Conservation (phyloP, 1,284 basidiomycete genomes). For the Microbotryum silenes-acaulis region DNA sequence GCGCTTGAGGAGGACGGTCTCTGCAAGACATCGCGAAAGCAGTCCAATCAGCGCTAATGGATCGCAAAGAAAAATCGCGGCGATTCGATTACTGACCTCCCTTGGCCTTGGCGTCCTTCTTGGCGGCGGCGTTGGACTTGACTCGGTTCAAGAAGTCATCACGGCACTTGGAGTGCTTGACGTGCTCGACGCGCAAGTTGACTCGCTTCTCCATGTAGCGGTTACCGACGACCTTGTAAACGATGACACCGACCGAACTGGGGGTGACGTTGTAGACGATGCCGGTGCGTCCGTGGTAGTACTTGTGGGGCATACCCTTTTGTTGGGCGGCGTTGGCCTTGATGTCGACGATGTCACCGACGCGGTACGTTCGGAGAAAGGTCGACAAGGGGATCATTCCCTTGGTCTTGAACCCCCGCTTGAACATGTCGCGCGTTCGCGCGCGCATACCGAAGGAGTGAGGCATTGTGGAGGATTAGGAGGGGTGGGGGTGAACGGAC, state of each 20-base stretch:
- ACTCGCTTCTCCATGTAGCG: conserved; percentile 99
- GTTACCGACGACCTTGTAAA: conserved; percentile 98
- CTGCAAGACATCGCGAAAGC: conserved; percentile 36
- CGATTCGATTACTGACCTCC: conserved; percentile 57
- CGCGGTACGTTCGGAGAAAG: conserved; percentile 83
- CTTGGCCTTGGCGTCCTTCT: conserved; percentile 75
- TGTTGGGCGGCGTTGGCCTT: conserved; percentile 98
- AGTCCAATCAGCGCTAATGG: background rate
- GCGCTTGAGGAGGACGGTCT: conserved; percentile 78
- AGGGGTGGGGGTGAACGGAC: conserved; percentile 7
- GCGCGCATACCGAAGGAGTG: conserved; percentile 96
- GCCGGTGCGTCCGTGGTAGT: conserved; percentile 63
- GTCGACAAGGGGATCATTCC: conserved; percentile 87
- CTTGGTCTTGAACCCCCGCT: conserved; percentile 74
- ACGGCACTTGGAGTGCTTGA: conserved; percentile 96
- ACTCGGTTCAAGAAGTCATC: conserved; percentile 97
- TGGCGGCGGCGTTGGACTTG: conserved; percentile 80
- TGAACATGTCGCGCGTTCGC: conserved; percentile 99
- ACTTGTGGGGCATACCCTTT: conserved; percentile 99
- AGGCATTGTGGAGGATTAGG: conserved; percentile 69
- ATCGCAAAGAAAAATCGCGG: no score
- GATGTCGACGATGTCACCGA: conserved; percentile 99
- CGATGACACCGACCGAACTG: conserved; percentile 88
- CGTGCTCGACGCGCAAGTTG: conserved; percentile 97
- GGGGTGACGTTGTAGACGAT: conserved; percentile 98